Evolutionary conservation across 495 filamentous ascomycete genomes (phyloP), one percentile per base, ranked within the genome.

Genomic region (Bacidia rubella): DNA sequence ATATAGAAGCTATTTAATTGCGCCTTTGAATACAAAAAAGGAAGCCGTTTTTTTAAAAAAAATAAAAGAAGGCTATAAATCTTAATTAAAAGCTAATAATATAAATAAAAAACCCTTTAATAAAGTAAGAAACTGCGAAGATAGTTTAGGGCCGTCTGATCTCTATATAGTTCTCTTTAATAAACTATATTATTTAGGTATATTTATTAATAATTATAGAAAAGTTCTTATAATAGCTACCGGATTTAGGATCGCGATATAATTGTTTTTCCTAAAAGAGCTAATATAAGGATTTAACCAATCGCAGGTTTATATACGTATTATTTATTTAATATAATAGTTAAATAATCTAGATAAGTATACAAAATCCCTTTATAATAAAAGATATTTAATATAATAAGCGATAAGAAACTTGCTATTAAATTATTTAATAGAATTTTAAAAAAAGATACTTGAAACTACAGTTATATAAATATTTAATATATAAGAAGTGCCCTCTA

Each of bases 291-390:
- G 2, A 46, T 46, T 46, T 21, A 46, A 46, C 17, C 17, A 46
- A 44, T 19, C 19, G 21, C 15, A 22, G 41, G 15, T 44, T 44
- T 44, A 44, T 44, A 44, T 44, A 44, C 19, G 9, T 35, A 35
- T 35, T 24, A 24, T 46, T 21, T 46, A 21, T 20, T 46, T 46
- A 2, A 21, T 46, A 46, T 21, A 46, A 5, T 11, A 46, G 23
- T 20, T 46, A 46, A 46, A 2, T 46, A 46, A 46, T 4, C 43
- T 46, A 21, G 3, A 2, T 46, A 21, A 21, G 2, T 46, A 46
- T 46, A 46, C 21, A 46, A 19, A 19, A 46, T 46, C 17, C 23
- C 12, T 21, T 46, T 46, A 46, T 46, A 46, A 46, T 46, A 20
- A 20, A 46, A 46, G 23, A 46, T 46, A 46, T 46, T 21, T 46